Conservation (phyloP, 1,139 yeast species). For the Groenewaldozyma auringiensis region DNA sequence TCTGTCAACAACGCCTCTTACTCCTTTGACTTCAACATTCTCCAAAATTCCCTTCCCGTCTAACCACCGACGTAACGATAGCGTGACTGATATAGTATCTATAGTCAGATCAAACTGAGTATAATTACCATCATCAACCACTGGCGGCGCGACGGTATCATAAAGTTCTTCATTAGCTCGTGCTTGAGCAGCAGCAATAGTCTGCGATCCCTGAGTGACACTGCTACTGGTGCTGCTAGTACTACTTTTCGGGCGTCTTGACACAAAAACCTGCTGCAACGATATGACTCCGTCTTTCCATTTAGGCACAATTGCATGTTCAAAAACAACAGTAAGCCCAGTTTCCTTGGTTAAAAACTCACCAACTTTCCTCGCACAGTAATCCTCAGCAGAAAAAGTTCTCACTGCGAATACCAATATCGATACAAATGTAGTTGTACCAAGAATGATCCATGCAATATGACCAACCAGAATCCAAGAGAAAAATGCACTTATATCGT, state of each 20-base stretch:
- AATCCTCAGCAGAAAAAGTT: slow-evolving; percentile 85
- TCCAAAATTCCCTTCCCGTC: slow-evolving; percentile 83
- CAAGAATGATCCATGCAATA: slow-evolving; percentile 64
- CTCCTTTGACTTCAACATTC: slow-evolving; percentile 73
- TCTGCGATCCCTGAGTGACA: slow-evolving; percentile 64
- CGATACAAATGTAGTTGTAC: slow-evolving; percentile 86
- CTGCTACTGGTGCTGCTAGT: slow-evolving; percentile 32
- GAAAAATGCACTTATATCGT: slow-evolving; percentile 80
- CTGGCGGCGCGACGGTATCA: slow-evolving; percentile 24
- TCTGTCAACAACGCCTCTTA: slow-evolving; percentile 87
- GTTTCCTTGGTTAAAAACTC: slow-evolving; percentile 77
- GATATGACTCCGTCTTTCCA: slow-evolving; percentile 86
- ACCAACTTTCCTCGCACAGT: slow-evolving; percentile 74
- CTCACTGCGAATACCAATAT: slow-evolving; percentile 68
- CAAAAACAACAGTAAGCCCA: slow-evolving; percentile 82
- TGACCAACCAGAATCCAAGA: slow-evolving; percentile 91
- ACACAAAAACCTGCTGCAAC: slow-evolving; percentile 78
- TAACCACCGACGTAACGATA: slow-evolving; percentile 80
- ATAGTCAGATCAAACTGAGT: slow-evolving; percentile 91
- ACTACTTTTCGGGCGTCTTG: slow-evolving; percentile 57
- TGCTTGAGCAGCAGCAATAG: slow-evolving; percentile 47
- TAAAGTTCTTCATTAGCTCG: slow-evolving; percentile 15
- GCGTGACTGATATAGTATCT: slow-evolving; percentile 72
- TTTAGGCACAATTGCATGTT: slow-evolving; percentile 89
- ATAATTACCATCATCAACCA: slow-evolving; percentile 80